These are phyloP conservation scores for Colletotrichum destructivum DNA, from an alignment of 2,329 filamentous ascomycete genomes.

Conservation along the genomic window DNA sequence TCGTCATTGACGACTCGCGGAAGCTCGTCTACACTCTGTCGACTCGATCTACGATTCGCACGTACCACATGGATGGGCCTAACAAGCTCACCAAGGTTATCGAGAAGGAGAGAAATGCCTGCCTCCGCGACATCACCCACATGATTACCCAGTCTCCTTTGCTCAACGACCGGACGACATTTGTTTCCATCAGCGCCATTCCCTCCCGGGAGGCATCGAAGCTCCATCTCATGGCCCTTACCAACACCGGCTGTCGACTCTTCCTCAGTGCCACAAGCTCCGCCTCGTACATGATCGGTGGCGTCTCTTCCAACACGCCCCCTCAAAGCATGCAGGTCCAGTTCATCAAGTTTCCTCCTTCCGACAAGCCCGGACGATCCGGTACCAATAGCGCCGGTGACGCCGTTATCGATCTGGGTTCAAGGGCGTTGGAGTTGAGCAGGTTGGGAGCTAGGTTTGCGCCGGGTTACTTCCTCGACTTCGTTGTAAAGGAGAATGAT, in stretches of 20 bases:
- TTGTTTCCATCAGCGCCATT: constrained; percentile 90
- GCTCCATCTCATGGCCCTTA: constrained; percentile 91
- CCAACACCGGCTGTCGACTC: constrained; percentile 89
- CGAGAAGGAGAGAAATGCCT: constrained; percentile 74
- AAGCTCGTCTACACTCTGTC: constrained; percentile 94
- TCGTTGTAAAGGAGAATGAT: constrained; percentile 75
- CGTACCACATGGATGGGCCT: constrained; percentile 85
- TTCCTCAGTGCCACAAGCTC: constrained; percentile 93
- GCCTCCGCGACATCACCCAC: constrained; percentile 83
- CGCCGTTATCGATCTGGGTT: constrained; percentile 62
- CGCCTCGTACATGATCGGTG: constrained; percentile 74
- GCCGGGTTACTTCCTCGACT: constrained; percentile 92
- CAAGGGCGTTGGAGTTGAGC: constrained; percentile 64
- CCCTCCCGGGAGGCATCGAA: constrained; percentile 84
- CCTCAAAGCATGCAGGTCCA: constrained; percentile 98
- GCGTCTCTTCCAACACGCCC: constrained; percentile 76
- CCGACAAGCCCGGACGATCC: constrained; percentile 54
- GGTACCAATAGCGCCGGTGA: constrained; percentile 51
- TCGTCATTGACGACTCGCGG: constrained; percentile 90
- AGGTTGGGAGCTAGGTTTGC: constrained; percentile 75
- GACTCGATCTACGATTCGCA: constrained; percentile 87
- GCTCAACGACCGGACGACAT: constrained; percentile 77
- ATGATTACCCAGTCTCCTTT: constrained; percentile 83
- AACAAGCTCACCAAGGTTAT: constrained; percentile 75
- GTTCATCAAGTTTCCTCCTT: constrained; percentile 93